phyloP scores from a whole-genome alignment of 345 rosid genomes.

The Turritis glabra region DNA sequence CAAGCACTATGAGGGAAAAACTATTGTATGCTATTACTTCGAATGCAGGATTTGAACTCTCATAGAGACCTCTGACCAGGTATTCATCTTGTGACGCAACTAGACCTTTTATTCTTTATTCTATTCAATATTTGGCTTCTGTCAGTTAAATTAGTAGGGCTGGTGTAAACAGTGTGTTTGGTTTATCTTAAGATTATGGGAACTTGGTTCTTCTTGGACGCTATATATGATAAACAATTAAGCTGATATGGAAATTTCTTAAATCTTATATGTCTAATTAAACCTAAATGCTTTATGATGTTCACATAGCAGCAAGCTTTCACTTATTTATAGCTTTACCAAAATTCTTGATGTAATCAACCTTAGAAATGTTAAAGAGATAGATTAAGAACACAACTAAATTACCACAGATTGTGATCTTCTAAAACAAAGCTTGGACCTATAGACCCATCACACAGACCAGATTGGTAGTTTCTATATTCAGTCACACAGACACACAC shows the following conservation, averaged over 20 bases:
- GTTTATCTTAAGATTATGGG: constrained; percentile 5
- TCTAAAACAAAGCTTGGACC: constrained; percentile 19
- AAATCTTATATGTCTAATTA: constrained; percentile 7
- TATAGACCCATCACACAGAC: constrained; percentile 21
- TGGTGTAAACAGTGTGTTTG: neutral
- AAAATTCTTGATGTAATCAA: constrained; percentile 13
- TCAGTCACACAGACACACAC: constrained; percentile 11
- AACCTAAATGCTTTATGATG: constrained; percentile 10
- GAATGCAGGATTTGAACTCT: constrained; percentile 97
- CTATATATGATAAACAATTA: constrained; percentile 14
- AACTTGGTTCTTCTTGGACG: constrained; percentile 10
- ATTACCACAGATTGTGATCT: constrained; percentile 9
- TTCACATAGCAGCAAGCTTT: constrained; percentile 4
- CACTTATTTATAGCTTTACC: neutral
- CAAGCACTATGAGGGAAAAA: constrained; percentile 87
- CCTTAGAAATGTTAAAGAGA: constrained; percentile 3
- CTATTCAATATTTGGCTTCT: neutral
- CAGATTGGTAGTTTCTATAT: constrained; percentile 17
- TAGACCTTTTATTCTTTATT: constrained; percentile 23
- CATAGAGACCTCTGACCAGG: constrained; percentile 48
- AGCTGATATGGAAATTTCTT: neutral
- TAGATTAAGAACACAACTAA: constrained; percentile 11
- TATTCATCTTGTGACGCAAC: constrained; percentile 29
- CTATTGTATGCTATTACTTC: constrained; percentile 92
- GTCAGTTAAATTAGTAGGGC: neutral